Conservation (phyloP, 2,329 filamentous ascomycete genomes). For the Diaporthe destruens region DNA sequence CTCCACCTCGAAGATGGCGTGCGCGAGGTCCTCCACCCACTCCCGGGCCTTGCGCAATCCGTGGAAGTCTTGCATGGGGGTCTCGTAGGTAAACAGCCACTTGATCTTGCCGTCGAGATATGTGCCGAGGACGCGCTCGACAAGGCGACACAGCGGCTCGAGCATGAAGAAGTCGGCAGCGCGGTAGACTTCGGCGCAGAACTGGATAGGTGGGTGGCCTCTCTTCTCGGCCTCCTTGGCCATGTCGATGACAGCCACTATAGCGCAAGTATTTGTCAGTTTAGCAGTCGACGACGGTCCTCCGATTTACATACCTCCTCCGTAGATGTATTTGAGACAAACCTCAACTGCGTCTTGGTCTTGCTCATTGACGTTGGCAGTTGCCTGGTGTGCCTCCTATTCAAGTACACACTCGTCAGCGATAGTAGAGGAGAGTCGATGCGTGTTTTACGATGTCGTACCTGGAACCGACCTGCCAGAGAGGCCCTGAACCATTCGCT, state of each 20-base stretch:
- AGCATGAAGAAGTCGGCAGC: neutral
- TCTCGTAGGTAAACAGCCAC: neutral
- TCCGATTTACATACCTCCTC: neutral
- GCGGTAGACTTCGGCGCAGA: neutral
- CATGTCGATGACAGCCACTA: neutral
- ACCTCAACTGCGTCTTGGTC: neutral
- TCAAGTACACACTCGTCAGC: neutral
- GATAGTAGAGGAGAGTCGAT: neutral
- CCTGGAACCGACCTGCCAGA: neutral
- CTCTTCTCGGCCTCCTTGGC: too few species aligned
- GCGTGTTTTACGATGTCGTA: neutral
- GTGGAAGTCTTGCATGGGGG: rapidly evolving
- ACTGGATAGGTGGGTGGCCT: neutral
- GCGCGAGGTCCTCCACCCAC: neutral
- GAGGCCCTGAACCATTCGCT: neutral
- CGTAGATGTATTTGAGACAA: neutral
- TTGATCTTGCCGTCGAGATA: neutral
- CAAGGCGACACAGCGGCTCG: neutral
- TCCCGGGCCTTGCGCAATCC: neutral
- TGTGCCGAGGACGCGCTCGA: neutral
- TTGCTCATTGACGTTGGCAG: neutral
- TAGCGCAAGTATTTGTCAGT: neutral
- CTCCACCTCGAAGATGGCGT: neutral
- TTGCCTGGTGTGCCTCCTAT: neutral
- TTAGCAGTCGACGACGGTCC: too few species aligned